Evolutionary conservation across 192 early-diverging fungal species (phyloP), one percentile per base, ranked within the genome.

Genomic region (Coemansia sp.): DNA sequence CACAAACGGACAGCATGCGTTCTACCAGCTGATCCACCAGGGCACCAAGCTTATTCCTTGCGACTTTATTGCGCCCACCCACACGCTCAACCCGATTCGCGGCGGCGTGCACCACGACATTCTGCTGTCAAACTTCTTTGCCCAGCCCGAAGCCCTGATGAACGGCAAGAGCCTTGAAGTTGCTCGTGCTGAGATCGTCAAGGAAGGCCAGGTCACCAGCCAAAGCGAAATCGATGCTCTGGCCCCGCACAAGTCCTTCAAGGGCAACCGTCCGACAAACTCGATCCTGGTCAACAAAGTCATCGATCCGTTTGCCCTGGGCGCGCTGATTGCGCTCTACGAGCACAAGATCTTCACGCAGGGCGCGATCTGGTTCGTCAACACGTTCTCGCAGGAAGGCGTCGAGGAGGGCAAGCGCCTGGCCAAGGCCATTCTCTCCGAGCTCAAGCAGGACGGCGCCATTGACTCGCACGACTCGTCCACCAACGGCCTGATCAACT

Each of bases 321-420:
- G 97, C 19, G 81, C 86, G n/a, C 72, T 99, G 66, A 91, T 99
- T 81, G 94, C 96, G 20, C 71, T 99, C 77, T 99, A 99, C 71
- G 97, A 99, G 84, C 97, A 99, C 89, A 99, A 99, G 88, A 99
- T 99, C 72, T 99, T 99, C 74, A 92, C 92, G 14, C 97, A 99
- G 82, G 96, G 97, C 54, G 90, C 93, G 29, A 89, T 99, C 66
- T 99, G 96, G 96, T 85, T 92, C 74, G 92, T 99, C 78, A 99
- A 99, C 86, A 93, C 91, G 38, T 98, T 92, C 71, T 95, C 97
- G 68, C 96, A 97, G 84, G 90, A 90, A 84, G 89, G 90, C 61
- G 97, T 99, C 54, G 97, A 99, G 82, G 88, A 98, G 41, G 97
- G 97, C 70, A 99, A 99, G 87, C 95, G 97, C 77, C 84, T 99